Evolutionary conservation across 768 basidiomycete genomes (phyloP).

Genomic region (Suillus cothurnatus): DNA sequence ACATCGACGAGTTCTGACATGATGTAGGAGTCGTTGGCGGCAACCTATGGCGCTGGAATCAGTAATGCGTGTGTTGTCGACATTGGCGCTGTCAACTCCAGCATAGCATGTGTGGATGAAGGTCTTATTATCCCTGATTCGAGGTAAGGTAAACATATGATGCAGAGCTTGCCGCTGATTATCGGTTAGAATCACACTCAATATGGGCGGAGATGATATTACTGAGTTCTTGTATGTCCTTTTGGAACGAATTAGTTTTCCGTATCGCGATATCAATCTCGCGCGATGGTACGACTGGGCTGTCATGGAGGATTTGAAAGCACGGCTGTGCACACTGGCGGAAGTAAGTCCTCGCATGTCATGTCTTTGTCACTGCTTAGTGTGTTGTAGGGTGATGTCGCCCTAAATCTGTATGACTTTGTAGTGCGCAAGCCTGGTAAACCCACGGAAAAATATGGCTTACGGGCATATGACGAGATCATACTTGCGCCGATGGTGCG

Average conservation of each 20-base stretch:
- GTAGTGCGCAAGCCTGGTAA: constrained; percentile 76
- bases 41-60: constrained; percentile 94
- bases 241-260: constrained; percentile 80
- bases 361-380: constrained; percentile 12
- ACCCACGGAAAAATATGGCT: constrained; percentile 82
- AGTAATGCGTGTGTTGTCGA: constrained; percentile 96
- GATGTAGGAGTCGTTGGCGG: constrained; percentile 83
- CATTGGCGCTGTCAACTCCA: constrained; percentile 83
- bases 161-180: constrained; percentile 10
- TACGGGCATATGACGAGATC: constrained; percentile 93
- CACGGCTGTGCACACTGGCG: constrained; percentile 77
- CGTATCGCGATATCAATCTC: constrained; percentile 84
- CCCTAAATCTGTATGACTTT: constrained; percentile 89
- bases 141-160: constrained; percentile 52
- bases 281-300: constrained; percentile 82
- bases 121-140: constrained; percentile 87
- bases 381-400: constrained; percentile 74
- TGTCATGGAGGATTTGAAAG: constrained; percentile 90
- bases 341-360: constrained; percentile 59
- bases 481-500: constrained; percentile 92
- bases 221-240: constrained; percentile 86
- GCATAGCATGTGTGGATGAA: constrained; percentile 93
- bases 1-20: not conserved
- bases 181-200: constrained; percentile 65
- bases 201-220: constrained; percentile 94